Conservation (phyloP, 768 basidiomycete species). For the Phanerochaete carnosa region DNA sequence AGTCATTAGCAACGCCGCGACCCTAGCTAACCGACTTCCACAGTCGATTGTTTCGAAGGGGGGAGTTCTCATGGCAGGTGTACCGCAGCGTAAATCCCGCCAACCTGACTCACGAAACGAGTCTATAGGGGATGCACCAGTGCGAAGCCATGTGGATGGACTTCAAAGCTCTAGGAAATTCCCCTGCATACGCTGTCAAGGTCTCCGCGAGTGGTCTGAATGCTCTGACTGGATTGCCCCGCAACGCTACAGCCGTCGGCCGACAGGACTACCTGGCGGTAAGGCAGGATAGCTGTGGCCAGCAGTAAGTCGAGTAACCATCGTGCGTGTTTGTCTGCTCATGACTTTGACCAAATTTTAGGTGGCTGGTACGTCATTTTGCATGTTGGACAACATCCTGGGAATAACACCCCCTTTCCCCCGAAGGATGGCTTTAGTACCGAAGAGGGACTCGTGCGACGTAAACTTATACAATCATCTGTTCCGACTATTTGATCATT, state of each 20-base stretch:
- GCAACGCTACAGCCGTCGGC: slow-evolving; percentile 9
- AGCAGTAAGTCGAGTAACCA: slow-evolving; percentile 9
- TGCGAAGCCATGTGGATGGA: slow-evolving; percentile 30
- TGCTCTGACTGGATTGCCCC: slow-evolving; percentile 24
- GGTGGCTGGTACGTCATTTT: slow-evolving; percentile 6
- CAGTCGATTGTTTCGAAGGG: slow-evolving; percentile 18
- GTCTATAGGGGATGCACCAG: slow-evolving; percentile 23
- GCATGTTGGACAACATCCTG: not conserved
- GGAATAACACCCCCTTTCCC: not conserved
- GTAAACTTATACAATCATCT: slow-evolving; percentile 1
- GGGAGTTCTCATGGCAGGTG: slow-evolving; percentile 23
- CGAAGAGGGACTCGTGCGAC: slow-evolving; percentile 20
- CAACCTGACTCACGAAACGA: not conserved
- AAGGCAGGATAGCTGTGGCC: slow-evolving; percentile 3
- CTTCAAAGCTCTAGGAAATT: slow-evolving; percentile 6
- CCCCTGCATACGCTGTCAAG: slow-evolving; percentile 19
- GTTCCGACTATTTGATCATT: not conserved
- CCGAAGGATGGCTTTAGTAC: slow-evolving; percentile 27
- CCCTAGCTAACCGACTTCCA: slow-evolving; percentile 17
- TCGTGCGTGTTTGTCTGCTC: not conserved
- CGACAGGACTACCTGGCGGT: slow-evolving; percentile 26
- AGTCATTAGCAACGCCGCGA: slow-evolving; percentile 16
- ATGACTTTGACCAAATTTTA: not conserved
- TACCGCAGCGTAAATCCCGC: not conserved
- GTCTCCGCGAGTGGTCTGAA: slow-evolving; percentile 29